phyloP scores from a whole-genome alignment of 2,329 filamentous ascomycete species.

The Aspergillus sp. region DNA sequence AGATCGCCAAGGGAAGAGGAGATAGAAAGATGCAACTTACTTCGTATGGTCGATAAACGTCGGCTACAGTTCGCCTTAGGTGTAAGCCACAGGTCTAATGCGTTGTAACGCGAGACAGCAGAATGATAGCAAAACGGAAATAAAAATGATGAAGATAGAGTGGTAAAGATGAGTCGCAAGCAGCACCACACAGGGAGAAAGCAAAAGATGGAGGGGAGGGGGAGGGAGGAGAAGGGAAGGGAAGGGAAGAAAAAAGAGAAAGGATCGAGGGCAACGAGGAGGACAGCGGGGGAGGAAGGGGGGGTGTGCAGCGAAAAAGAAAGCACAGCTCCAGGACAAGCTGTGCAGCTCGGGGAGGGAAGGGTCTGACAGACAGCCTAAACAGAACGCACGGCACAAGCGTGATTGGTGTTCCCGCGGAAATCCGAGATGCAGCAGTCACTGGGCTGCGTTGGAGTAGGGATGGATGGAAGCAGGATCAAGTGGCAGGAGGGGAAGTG shows the following conservation, averaged over 20 bases:
- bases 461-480: slow-evolving; percentile 2
- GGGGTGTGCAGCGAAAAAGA: slow-evolving; percentile 10
- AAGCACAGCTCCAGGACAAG: slow-evolving; percentile 10
- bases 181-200: slow-evolving; percentile 2
- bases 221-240: slow-evolving; percentile 2
- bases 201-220: slow-evolving; percentile 2
- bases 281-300: slow-evolving; percentile 8
- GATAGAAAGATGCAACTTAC: slow-evolving; percentile 36
- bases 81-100: slow-evolving; percentile 19
- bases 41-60: slow-evolving; percentile 49
- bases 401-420: slow-evolving; percentile 17
- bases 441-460: slow-evolving; percentile 3
- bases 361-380: slow-evolving; percentile 12
- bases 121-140: slow-evolving; percentile 6
- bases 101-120: slow-evolving; percentile 14
- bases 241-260: slow-evolving; percentile 3
- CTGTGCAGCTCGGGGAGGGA: slow-evolving; percentile 6
- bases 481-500: not conserved
- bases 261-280: slow-evolving; percentile 12
- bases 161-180: slow-evolving; percentile 6
- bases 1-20: slow-evolving; percentile 5
- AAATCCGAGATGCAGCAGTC: slow-evolving; percentile 13
- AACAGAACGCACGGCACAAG: slow-evolving; percentile 11
- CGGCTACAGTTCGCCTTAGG: slow-evolving; percentile 35
- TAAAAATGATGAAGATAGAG: slow-evolving; percentile 11